Base-by-base conservation (phyloP, 306 rosid genomes). In the Trifolium dubium region DNA sequence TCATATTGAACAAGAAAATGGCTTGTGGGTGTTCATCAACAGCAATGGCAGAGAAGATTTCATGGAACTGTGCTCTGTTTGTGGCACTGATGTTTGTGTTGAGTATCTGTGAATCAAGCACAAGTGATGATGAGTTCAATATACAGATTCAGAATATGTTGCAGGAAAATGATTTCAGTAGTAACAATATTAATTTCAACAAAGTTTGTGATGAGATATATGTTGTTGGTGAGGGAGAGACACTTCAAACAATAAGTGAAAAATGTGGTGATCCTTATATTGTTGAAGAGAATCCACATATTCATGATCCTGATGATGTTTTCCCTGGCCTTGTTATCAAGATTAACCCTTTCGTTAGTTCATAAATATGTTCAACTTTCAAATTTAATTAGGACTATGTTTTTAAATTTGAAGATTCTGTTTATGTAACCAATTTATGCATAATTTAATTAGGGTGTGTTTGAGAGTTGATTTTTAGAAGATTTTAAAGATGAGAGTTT, bases 261-360 rank as follows among this genome's bases (percentile, higher is more conserved):
- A 88, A 91, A 40, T 92, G 98, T 82, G 92, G 90, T 23, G 97
- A 92, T 79, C 95, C 97, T 43, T 90, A 74, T 64, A 90, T 92
- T 73, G 91, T 92, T 53, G 92, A 92, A 78, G 90, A 90, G 76
- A 92, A 92, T 77, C 97, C 96, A 18, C 97, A 90, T 41, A 90
- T 92, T 10, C 90, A 92, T 54, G 98, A 92, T 47, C 90, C 91
- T 17, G 97, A 90, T 54, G 98, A 92, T 77, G 95, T 92, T 56
- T 92, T 87, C 82, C 98, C 97, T 62, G 96, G 97, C 55, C 77
- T 90, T 3, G 92, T 92, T 41, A 90, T 92, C 85, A 92, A 86
- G 90, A 89, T 92, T 70, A 87, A 79, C 64, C 91, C 97, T 75
- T 90, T 87, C 2, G 5, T 40, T 51, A 73, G 72, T 59, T 59